Base-by-base conservation (phyloP, 2,329 filamentous ascomycete genomes). In the Aspergillus fischeri region DNA sequence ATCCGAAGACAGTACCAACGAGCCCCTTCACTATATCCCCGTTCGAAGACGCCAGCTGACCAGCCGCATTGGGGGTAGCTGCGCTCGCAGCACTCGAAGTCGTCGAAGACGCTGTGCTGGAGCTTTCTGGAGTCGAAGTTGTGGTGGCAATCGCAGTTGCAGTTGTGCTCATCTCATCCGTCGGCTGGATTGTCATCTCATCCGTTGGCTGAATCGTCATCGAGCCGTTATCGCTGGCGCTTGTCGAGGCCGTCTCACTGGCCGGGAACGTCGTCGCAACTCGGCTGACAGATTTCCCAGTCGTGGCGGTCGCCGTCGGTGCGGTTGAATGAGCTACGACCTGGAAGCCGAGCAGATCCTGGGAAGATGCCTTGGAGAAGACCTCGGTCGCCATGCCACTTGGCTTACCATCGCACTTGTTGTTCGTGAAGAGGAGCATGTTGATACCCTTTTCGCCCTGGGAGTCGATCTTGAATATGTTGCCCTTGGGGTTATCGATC, bases 391-490 rank as follows among this genome's bases (percentile, higher is more conserved):
- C 58, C 45, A 35, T 52, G 2, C 58, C 58, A 3, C 55, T 42
- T 5, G 55, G 3, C 2, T 58, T 21, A 5, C 58, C 55, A 4
- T 8, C 20, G 45, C 58, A 60, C 11, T 57, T n/a, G n/a, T 25
- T 21, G 20, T 57, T 60, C 3, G 52, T 49, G 49, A 57, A 60
- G 11, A 60, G 55, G 11, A 57, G 52, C 58, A 60, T 60, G 45
- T 60, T 57, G 52, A 60, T 60, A 7, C 35, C 55, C 17, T 49
- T 50, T n/a, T 55, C 58, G 27, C 45, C 55, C 38, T 58, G 49
- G 11, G 58, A 44, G 27, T 60, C 58, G n/a, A 60, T 53, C 28
- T 51, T 54, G 55, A 60, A 60, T 1, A 60, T n/a, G 11, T 58
- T 32, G 35, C 58, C 58, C 45, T 53, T 38, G n/a, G 55, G 52